A percentile compares a stretch with the other conserved stretches of the same genome.
These are phyloP conservation scores for Angomonas ambiguus DNA, from an alignment of 208 protist genomes.

Conservation along the genomic window DNA sequence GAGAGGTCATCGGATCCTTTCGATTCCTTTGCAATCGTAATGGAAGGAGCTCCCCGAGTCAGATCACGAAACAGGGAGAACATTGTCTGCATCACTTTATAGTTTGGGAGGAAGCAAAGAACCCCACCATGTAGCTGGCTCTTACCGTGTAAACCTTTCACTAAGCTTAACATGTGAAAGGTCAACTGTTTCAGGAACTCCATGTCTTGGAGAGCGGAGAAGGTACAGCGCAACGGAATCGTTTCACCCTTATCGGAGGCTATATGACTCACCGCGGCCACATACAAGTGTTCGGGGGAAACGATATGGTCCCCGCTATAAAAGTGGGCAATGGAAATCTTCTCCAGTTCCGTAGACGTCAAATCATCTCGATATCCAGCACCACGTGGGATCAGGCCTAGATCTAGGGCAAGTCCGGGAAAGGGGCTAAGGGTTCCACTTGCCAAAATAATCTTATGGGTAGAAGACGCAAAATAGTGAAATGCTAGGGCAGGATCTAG, in stretches of 20 bases:
- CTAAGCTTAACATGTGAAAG: constrained; percentile 32
- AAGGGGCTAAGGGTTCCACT: constrained; percentile 94
- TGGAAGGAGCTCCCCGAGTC: neutral
- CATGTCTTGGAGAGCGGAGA: constrained; percentile 26
- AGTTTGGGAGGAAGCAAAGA: constrained; percentile 92
- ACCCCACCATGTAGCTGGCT: constrained; percentile 41
- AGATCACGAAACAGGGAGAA: neutral
- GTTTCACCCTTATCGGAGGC: neutral
- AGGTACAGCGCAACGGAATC: constrained; percentile 55
- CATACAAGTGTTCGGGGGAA: constrained; percentile 25
- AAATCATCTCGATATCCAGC: neutral
- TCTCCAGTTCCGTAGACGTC: neutral
- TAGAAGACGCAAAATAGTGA: constrained; percentile 36
- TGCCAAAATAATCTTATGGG: constrained; percentile 87
- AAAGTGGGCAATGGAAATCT: neutral
- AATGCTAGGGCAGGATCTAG: constrained; percentile 70
- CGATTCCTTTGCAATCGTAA: neutral
- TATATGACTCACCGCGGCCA: constrained; percentile 28
- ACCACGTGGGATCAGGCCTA: constrained; percentile 42
- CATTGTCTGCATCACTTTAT: neutral
- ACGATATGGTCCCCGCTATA: constrained; percentile 58
- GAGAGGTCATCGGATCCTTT: neutral
- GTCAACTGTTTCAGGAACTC: constrained; percentile 50
- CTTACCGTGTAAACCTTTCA: constrained; percentile 15
- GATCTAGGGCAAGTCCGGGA: constrained; percentile 64